Conservation (phyloP, 805 yeast species). For the Barnettozyma populi region DNA sequence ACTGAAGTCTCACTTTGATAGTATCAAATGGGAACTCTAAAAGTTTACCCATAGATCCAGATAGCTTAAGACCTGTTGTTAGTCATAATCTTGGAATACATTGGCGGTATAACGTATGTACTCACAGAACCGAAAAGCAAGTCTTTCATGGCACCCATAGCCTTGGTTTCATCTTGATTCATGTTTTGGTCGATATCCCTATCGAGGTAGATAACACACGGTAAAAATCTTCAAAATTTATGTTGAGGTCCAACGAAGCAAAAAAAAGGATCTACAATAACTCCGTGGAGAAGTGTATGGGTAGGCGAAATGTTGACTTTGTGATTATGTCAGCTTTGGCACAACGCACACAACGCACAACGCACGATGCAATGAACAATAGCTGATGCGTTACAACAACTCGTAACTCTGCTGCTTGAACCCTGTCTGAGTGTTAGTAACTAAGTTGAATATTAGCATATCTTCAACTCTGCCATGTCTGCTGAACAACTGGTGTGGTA, state of each 20-base stretch:
- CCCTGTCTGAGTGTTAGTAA: too few species aligned
- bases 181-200: neutral
- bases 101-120: neutral
- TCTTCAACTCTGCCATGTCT: too few species aligned
- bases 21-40: conserved; percentile 94
- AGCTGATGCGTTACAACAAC: too few species aligned
- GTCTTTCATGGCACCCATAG: conserved; percentile 4
- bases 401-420: too few species aligned
- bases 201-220: neutral
- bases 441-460: too few species aligned
- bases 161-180: neutral
- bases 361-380: too few species aligned
- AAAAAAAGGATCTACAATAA: neutral
- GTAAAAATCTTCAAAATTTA: neutral
- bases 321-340: neutral
- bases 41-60: conserved; percentile 81
- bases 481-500: too few species aligned
- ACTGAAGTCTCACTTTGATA: conserved; percentile 78
- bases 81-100: conserved; percentile 19
- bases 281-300: neutral
- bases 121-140: conserved; percentile 8
- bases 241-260: neutral
- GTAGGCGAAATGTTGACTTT: too few species aligned
- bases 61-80: conserved; percentile 16
- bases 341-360: too few species aligned